A percentile compares a stretch with the other conserved stretches of the same genome.
Evolutionary conservation across 2,329 filamentous ascomycete genomes (phyloP).

Genomic region (Trichoderma brevicompactum): DNA sequence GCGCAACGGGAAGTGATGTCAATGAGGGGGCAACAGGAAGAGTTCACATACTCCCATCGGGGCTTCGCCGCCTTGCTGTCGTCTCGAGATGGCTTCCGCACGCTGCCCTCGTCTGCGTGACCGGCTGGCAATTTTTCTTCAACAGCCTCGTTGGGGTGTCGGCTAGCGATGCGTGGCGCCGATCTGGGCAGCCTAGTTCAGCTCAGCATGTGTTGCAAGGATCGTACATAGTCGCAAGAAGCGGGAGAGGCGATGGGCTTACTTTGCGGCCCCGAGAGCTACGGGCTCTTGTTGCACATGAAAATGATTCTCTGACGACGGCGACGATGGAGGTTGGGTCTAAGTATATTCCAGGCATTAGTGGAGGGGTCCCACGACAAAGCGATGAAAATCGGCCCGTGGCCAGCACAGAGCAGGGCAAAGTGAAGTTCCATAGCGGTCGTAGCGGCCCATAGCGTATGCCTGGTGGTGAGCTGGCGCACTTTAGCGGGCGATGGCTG

Average conservation of each 20-base stretch:
- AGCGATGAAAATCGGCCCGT: slow-evolving; percentile 13
- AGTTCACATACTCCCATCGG: slow-evolving; percentile 41
- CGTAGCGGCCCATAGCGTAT: slow-evolving; percentile 3
- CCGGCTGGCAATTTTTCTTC: slow-evolving; percentile 37
- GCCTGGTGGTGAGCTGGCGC: slow-evolving; percentile 10
- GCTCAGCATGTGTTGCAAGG: background rate
- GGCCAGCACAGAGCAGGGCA: background rate
- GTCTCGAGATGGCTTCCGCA: slow-evolving; percentile 7
- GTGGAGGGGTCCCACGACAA: slow-evolving; percentile 26
- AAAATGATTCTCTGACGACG: slow-evolving; percentile 7
- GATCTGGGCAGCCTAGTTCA: slow-evolving; percentile 4
- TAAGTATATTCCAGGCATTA: slow-evolving; percentile 28
- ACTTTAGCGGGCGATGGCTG: slow-evolving; percentile 17
- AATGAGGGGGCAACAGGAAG: background rate
- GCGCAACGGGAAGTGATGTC: background rate
- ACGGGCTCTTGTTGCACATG: slow-evolving; percentile 18
- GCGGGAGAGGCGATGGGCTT: background rate
- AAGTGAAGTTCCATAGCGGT: slow-evolving; percentile 9
- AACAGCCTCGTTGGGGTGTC: slow-evolving; percentile 4
- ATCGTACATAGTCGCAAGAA: background rate
- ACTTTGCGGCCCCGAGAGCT: slow-evolving; percentile 24
- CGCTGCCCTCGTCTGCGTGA: slow-evolving; percentile 31
- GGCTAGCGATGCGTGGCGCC: slow-evolving; percentile 20
- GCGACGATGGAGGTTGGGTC: slow-evolving; percentile 30
- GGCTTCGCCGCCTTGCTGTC: slow-evolving; percentile 34